Base-by-base conservation (phyloP, 345 rosid genomes). In the Viola odorata region DNA sequence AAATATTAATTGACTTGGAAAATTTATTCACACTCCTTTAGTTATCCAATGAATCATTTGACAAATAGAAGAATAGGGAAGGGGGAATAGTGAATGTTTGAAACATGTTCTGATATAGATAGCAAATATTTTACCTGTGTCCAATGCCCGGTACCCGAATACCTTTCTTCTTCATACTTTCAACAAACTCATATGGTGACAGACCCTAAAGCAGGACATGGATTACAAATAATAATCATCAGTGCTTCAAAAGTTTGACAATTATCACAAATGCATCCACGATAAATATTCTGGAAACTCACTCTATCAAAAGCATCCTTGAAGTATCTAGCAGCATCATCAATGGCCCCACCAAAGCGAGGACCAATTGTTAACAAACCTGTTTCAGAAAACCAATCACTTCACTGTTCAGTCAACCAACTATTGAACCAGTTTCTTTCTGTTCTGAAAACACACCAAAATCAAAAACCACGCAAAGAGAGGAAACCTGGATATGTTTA, bases 131-230 rank as follows among this genome's bases (percentile, higher is more conserved):
- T 12, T 78, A 87, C 98, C 98, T 87, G 77, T 92, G 97, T 23
- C 98, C 98, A 64, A 92, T 87, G 53, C 97, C 97, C 36, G 98
- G 98, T 63, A 92, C 98, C 15, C 98, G 96, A 39, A 92, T 90
- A 55, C 97, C 98, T 74, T 89, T 89, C 90, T 92, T 92, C 78
- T 92, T 92, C 98, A 92, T 90, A 66, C 81, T 40, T 73, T 92
- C 98, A 14, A 89, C 98, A 42, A 89, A 92, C 71, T 92, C 98
- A 37, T 92, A 89, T 37, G 98, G 82, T 49, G 98, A 76, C 52
- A 90, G 91, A 69, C 77, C 75, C 98, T 92, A 81, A 45, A 49
- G 67, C 65, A 32, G 58, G 37, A 70, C 59, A 55, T 23, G 32
- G 32, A 2, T 23, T 23, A 45, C 41, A 61, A 62, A 23, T 23